Base-by-base conservation (phyloP, 345 rosid species). In the Passiflora organensis region DNA sequence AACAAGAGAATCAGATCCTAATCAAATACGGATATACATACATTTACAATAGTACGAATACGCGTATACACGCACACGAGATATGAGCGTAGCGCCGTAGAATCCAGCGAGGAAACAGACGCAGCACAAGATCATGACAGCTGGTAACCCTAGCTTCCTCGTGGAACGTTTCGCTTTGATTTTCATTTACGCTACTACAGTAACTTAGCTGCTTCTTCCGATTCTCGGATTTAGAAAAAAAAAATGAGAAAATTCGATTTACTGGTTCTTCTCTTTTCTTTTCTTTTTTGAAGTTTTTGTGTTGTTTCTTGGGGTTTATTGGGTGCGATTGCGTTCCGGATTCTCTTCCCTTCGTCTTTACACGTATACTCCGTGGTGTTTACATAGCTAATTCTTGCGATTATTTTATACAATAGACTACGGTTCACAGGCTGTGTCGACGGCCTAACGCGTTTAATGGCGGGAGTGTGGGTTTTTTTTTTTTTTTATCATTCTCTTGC, bases 91-190 rank as follows among this genome's bases (percentile, higher is more conserved):
- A 28, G 90, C 80, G 18, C 69, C 70, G 51, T 74, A 88, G 69
- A 88, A 80, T 1, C 96, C 96, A 41, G 71, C 62, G 54, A 83
- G 56, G 79, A 88, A 88, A 72, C 76, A 85, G 53, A 85, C 61
- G 12, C 65, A 70, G 55, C 83, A 85, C 48, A 85, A 71, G 54
- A 68, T 10, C 28, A 72, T 32, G 43, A 62, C 68, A 38, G 73
- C 50, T 6, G 78, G 66, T 34, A 81, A 70, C 70, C 94, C 86
- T 66, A 83, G 64, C 53, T 65, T 78, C 49, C 73, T 67, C 58
- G 58, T 78, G 21, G 82, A 80, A 32, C 74, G 72, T 77, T 77
- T 88, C 53, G 78, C 58, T 67, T 80, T 83, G 62, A 58, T 65
- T 78, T 78, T 85, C 96, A 88, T 88, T 62, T 63, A 56, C 18